Conservation (phyloP, 108 stramenopile genomes). For the Bacterosira constricta region DNA sequence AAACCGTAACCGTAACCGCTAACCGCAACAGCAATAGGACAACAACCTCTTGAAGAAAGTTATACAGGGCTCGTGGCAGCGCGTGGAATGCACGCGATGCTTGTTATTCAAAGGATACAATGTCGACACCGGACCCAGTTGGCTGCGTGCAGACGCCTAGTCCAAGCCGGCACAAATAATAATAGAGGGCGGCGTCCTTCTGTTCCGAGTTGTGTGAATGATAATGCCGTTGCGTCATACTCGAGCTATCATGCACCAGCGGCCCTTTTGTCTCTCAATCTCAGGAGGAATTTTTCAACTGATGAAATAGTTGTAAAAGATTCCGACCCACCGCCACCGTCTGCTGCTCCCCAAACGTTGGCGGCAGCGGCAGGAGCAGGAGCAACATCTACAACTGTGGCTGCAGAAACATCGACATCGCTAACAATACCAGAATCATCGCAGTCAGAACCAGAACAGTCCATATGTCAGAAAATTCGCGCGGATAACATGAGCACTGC, state of each 20-base stretch:
- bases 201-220: no score
- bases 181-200: no score
- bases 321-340: background rate
- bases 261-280: no score
- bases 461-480: background rate
- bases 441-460: background rate
- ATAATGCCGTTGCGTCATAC: no score
- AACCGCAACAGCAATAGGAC: no score
- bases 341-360: background rate
- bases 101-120: background rate
- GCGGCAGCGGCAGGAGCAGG: background rate
- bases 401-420: background rate
- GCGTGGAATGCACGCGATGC: no score
- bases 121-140: background rate
- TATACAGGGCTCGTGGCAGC: no score
- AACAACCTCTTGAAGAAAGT: no score
- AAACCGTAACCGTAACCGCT: no score
- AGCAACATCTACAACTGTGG: background rate
- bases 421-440: background rate
- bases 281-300: slow-evolving; percentile 20
- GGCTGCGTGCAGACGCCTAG: background rate
- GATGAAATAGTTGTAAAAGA: slow-evolving; percentile 26
- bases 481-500: no score
- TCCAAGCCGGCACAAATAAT: background rate
- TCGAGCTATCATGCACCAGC: no score